These are phyloP conservation scores for Apiotrichum akiyoshidainum DNA, from an alignment of 1,284 basidiomycete species.

Conservation along the genomic window DNA sequence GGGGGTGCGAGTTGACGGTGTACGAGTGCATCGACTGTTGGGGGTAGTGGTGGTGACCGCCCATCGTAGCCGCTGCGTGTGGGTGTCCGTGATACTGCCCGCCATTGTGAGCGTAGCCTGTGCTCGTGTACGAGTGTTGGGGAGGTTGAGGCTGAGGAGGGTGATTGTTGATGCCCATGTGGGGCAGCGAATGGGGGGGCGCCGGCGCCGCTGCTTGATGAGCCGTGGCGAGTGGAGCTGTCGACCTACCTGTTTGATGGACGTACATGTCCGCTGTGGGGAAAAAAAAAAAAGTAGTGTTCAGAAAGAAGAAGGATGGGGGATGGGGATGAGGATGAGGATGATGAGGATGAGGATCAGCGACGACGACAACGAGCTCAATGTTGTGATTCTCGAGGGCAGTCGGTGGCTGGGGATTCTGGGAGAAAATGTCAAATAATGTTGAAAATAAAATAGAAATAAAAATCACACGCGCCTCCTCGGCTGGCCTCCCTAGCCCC, in stretches of 20 bases:
- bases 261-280: background rate
- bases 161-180: background rate
- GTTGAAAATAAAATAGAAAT: too few relatives aligned
- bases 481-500: too few relatives aligned
- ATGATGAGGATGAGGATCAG: background rate
- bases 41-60: background rate
- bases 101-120: background rate
- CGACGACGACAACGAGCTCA: background rate
- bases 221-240: background rate
- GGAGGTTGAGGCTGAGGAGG: background rate
- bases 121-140: background rate
- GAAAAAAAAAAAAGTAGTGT: background rate
- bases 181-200: constrained; percentile 4
- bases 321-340: background rate
- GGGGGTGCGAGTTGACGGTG: constrained; percentile 1
- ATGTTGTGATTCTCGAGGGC: background rate
- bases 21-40: background rate
- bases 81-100: too few relatives aligned
- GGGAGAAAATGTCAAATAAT: too few relatives aligned
- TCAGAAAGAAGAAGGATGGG: background rate
- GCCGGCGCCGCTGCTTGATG: constrained; percentile 1
- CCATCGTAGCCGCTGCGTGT: too few relatives aligned
- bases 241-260: background rate
- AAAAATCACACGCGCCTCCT: too few relatives aligned
- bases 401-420: too few relatives aligned